Conservation (phyloP, 495 filamentous ascomycete genomes). For the Aspergillus affinis region DNA sequence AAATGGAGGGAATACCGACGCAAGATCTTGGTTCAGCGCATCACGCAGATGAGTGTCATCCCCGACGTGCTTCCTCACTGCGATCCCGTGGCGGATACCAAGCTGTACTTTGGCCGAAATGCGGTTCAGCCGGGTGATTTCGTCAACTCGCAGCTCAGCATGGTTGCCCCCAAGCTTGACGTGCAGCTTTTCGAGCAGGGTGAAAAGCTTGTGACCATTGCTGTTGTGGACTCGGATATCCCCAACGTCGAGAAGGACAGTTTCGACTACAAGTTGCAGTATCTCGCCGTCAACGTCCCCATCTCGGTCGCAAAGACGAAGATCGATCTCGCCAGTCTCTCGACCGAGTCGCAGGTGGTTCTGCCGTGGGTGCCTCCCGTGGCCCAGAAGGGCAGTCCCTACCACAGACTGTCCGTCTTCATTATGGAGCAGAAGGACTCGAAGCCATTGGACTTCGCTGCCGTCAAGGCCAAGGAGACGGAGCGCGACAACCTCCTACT, state of each 20-base stretch:
- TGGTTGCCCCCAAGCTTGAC: slow-evolving; percentile 67
- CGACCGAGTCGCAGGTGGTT: slow-evolving; percentile 60
- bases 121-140: slow-evolving; percentile 73
- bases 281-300: slow-evolving; percentile 68
- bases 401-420: slow-evolving; percentile 84
- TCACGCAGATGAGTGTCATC: slow-evolving; percentile 82
- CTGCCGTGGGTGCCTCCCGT: slow-evolving; percentile 82
- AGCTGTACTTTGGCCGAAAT: slow-evolving; percentile 69
- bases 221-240: slow-evolving; percentile 87
- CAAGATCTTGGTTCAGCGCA: slow-evolving; percentile 76
- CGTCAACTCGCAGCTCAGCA: slow-evolving; percentile 68
- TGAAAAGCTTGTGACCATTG: slow-evolving; percentile 77
- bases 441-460: slow-evolving; percentile 56
- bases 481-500: slow-evolving; percentile 67
- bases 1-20: slow-evolving; percentile 84
- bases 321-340: slow-evolving; percentile 51
- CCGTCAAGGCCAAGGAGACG: slow-evolving; percentile 52
- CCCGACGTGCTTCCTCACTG: slow-evolving; percentile 91
- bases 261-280: slow-evolving; percentile 82
- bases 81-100: slow-evolving; percentile 74
- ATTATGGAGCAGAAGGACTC: slow-evolving; percentile 74
- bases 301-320: slow-evolving; percentile 55
- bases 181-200: slow-evolving; percentile 83
- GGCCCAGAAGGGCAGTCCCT: slow-evolving; percentile 85
- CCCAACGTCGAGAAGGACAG: slow-evolving; percentile 73